Base-by-base conservation (phyloP, 805 yeast genomes). In the Kazachstania taianensis region DNA sequence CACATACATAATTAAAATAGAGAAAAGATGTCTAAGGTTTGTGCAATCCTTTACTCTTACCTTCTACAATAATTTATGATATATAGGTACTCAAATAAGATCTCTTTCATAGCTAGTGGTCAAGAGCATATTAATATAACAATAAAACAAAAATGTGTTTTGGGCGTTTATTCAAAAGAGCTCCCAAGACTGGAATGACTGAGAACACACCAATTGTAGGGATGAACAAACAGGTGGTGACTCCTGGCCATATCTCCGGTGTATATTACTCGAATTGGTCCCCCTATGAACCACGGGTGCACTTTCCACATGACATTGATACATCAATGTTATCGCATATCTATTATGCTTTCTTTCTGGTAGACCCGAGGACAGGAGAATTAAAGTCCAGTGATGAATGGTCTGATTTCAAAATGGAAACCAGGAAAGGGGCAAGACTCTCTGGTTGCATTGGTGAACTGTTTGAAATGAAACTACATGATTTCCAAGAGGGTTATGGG, bases 341-440 rank as follows among this genome's bases (percentile, higher is more conserved):
- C 2, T 77, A 78, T 49, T 92, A 81, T 55, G 81, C 96, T 0
- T 89, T 89, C 55, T 65, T 82, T 33, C 61, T 70, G 23, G 67
- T 86, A 4, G 72, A 78, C 43, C 47, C 65, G 1, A 49, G 51
- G 0, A 59, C 78, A 0, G 87, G 94, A 0, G 57, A 50, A 2
- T 64, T 83, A 3, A 48, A 51, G 12, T 64, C 75, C 19, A 62
- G 74, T 6, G 94, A 86, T 50, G 55, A 63, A 6, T 74, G 81
- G 77, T 73, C 84, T 1, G 95, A 83, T 45, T 42, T 66, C 1
- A 67, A 70, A 19, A 52, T 67, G 53, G 51, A 48, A 33, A 39
- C 43, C 5, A 40, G 44, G 30, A 48, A 50, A 25, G 36, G 27
- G 7, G 20, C 20, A 3, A 13, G 27, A 3, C 34, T 51, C 17